Evolutionary conservation across 176 grass and related monocot species (phyloP).

Genomic region (Aegilops bicornis): DNA sequence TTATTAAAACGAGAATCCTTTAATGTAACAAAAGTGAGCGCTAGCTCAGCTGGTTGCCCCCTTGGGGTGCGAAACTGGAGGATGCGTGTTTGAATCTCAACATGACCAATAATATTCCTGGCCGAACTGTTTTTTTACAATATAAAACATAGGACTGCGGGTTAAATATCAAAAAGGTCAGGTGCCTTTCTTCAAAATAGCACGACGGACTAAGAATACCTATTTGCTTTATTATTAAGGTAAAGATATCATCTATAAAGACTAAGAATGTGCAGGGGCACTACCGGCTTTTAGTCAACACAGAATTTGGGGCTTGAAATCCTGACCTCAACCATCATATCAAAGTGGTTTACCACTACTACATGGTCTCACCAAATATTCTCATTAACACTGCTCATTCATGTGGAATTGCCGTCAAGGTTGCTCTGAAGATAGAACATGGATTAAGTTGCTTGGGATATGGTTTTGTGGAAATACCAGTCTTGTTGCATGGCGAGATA

Average conservation of each 20-base stretch:
- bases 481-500: neutral
- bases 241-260: neutral
- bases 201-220: no score
- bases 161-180: no score
- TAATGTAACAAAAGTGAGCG: no score
- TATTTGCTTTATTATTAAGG: no score
- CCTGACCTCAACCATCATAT: neutral
- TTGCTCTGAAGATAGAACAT: neutral
- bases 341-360: neutral
- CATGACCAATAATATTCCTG: no score
- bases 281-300: neutral
- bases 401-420: neutral
- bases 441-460: neutral
- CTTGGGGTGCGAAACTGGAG: no score
- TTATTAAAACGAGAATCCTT: no score
- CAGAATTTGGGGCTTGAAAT: neutral
- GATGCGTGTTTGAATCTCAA: no score
- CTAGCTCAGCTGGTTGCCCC: no score
- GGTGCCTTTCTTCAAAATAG: no score
- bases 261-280: neutral
- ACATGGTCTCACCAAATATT: neutral
- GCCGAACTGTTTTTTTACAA: no score
- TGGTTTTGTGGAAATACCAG: neutral
- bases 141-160: no score
- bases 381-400: neutral